These are phyloP conservation scores for Microsporum audouinii DNA, from an alignment of 2,329 filamentous ascomycete genomes.

Conservation along the genomic window DNA sequence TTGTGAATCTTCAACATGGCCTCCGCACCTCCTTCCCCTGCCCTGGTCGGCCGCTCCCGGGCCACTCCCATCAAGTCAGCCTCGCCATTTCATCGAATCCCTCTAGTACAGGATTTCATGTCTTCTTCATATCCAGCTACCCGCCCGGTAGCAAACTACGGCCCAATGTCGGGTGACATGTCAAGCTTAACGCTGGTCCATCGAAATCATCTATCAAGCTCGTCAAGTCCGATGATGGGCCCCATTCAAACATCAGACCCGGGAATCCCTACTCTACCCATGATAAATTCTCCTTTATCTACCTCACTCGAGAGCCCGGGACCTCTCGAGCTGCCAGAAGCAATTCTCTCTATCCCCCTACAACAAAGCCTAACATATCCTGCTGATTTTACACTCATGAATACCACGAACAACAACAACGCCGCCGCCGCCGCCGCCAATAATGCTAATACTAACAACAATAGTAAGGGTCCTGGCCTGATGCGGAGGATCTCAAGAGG, in stretches of 20 bases:
- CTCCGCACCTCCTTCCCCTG: conserved; percentile 6
- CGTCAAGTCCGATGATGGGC: conserved; percentile 20
- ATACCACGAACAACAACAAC: background rate
- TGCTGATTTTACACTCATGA: background rate
- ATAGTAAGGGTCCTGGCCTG: conserved; percentile 49
- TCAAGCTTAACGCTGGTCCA: conserved; percentile 1
- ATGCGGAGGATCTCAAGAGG: conserved; percentile 79
- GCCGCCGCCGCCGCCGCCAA: background rate
- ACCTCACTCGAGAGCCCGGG: conserved; percentile 30
- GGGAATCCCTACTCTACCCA: background rate
- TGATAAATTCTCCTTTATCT: background rate
- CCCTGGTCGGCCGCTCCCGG: conserved; percentile 28
- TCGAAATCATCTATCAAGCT: conserved; percentile 7
- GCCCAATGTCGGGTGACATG: conserved; percentile 13
- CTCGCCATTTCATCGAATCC: conserved; percentile 23
- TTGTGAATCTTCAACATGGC: background rate
- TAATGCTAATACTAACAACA: background rate
- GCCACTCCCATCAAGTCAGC: conserved; percentile 27
- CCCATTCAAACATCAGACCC: conserved; percentile 18
- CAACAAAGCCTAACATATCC: conserved; percentile 1
- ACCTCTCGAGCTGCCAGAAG: conserved; percentile 61
- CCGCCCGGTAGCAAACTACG: conserved; percentile 14
- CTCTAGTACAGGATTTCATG: conserved; percentile 28
- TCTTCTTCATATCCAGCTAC: conserved; percentile 17
- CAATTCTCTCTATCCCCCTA: conserved; percentile 43